These are phyloP conservation scores for Hyphodiscus sp. DNA, from an alignment of 2,329 filamentous ascomycete genomes.

Conservation along the genomic window DNA sequence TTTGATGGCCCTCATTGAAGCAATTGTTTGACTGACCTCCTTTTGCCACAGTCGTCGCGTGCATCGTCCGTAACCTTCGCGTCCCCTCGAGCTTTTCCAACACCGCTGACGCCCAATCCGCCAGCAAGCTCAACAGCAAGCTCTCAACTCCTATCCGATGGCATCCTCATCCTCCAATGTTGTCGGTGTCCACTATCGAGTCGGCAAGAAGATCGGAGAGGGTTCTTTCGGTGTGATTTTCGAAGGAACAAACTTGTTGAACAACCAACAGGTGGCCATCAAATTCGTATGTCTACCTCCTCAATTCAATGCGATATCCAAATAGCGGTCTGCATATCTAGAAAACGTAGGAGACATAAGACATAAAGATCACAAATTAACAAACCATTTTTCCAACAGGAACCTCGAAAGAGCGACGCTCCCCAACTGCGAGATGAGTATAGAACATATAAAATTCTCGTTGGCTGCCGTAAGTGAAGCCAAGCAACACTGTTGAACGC, in stretches of 20 bases:
- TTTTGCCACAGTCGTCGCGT: conserved; percentile 21
- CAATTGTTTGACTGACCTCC: background rate
- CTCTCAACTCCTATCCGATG: conserved; percentile 20
- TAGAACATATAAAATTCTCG: conserved; percentile 97
- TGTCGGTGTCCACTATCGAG: conserved; percentile 96
- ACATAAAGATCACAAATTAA: background rate
- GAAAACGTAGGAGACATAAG: background rate
- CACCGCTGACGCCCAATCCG: conserved; percentile 15
- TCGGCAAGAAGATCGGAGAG: conserved; percentile 99
- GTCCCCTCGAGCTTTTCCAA: conserved; percentile 8
- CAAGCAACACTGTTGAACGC: conserved; percentile 6
- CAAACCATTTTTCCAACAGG: conserved; percentile 37
- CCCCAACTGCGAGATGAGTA: conserved; percentile 98
- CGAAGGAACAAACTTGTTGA: conserved; percentile 95
- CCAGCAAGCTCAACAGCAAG: conserved; percentile 15
- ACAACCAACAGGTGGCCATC: conserved; percentile 98
- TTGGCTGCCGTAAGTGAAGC: conserved; percentile 84
- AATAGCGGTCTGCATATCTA: background rate
- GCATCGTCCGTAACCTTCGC: conserved; percentile 12
- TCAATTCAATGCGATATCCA: background rate
- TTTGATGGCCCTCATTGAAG: conserved; percentile 1
- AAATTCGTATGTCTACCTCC: conserved; percentile 72
- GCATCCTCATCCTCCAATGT: conserved; percentile 65
- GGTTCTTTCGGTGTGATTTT: conserved; percentile 98
- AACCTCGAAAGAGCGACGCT: conserved; percentile 97